Evolutionary conservation across 1,139 yeast genomes (phyloP), one percentile per base, ranked within the genome.

Genomic region (Blastobotrys apis): DNA sequence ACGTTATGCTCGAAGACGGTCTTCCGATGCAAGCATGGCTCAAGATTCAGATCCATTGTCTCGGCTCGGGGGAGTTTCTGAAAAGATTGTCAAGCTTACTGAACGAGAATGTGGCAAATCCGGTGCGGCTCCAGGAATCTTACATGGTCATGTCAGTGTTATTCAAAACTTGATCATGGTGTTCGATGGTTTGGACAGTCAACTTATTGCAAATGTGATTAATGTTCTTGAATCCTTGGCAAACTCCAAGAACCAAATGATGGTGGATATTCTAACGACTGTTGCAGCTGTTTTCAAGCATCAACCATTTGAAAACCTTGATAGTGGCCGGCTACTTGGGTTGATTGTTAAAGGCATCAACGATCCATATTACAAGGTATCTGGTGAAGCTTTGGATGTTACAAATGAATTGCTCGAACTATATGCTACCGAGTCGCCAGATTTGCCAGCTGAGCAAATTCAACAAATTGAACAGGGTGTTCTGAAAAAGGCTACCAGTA

Each of bases 321-420:
- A 63, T 35, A 47, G 66, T 10, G 41, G 50, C 0, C 52, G 51
- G 19, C 54, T 72, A 13, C 52, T 71, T 6, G 58, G 62, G 2
- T 66, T 67, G 43, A 66, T 80, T n/a, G 56, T 68, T 12, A 50
- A 56, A 8, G 80, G 80, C 10, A 59, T 78, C 33, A 61, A 66
- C 1, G 68, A 64, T 21, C 64, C 74, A 8, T 72, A 77, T 50
- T 76, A 75, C 56, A 78, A 76, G 53, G 68, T 77, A 26, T 68
- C 78, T 9, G 60, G 70, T 13, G 82, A 79, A 49, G 74, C 78
- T 9, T 63, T 80, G 33, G 68, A 61, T 37, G 68, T 76, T 2
- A 60, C 75, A 9, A 62, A 64, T 35, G 62, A 63, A 4, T 33
- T 42, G 8, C 33, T 42, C 15, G 45, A 37, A 2, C 34, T 27